Percentiles rank a stretch among this genome's conserved stretches.
phyloP scores from a whole-genome alignment of 768 basidiomycete genomes.

The Lentinula edodes region DNA sequence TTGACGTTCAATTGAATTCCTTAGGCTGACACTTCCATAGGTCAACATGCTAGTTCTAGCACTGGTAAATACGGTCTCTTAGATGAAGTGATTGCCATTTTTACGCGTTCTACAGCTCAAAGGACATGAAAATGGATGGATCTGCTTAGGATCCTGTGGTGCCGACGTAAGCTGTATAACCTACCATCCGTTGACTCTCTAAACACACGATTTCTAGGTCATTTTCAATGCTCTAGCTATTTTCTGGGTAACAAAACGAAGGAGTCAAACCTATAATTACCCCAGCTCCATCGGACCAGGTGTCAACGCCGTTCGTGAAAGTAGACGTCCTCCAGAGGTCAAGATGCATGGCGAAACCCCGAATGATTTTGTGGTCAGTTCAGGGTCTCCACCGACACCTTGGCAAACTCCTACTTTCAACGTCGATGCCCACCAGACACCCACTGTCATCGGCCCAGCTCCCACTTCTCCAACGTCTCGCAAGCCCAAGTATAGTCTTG shows the following conservation, averaged over 20 bases:
- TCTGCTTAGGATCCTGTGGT: background rate
- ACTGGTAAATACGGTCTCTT: background rate
- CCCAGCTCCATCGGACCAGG: background rate
- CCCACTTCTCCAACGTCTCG: background rate
- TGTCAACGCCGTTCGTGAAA: background rate
- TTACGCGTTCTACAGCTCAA: background rate
- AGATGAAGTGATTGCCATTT: too few relatives aligned
- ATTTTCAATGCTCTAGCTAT: constrained; percentile 2
- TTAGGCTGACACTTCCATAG: background rate
- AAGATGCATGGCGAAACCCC: background rate
- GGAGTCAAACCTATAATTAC: background rate
- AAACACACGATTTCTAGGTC: background rate
- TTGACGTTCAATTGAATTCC: background rate
- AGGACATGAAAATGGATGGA: constrained; percentile 1
- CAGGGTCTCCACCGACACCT: background rate
- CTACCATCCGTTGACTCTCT: too few relatives aligned
- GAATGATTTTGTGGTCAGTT: background rate
- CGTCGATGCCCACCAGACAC: background rate
- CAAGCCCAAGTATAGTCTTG: background rate
- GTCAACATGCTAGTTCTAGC: background rate
- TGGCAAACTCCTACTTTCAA: background rate
- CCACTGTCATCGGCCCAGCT: background rate
- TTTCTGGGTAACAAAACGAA: background rate
- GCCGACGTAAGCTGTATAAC: background rate
- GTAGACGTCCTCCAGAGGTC: background rate